Percentiles rank a stretch among this genome's conserved stretches.
phyloP scores from a whole-genome alignment of 306 rosid species.

The Quercus alba region DNA sequence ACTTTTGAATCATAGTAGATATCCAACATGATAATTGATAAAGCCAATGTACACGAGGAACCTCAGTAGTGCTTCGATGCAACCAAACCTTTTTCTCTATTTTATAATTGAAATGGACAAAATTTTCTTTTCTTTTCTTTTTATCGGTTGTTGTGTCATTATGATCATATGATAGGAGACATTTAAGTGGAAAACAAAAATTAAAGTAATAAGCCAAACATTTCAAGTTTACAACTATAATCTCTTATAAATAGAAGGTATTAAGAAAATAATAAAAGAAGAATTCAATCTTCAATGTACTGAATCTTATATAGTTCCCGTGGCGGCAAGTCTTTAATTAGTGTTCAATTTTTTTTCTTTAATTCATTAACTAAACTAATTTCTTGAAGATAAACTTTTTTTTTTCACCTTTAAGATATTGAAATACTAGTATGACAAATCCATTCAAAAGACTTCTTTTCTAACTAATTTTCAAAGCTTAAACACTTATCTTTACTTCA shows the following conservation, averaged over 20 bases:
- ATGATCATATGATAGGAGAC: slow-evolving; percentile 13
- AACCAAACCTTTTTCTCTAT: slow-evolving; percentile 1
- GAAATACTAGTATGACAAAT: too few relatives aligned
- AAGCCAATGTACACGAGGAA: slow-evolving; percentile 22
- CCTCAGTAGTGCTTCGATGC: slow-evolving; percentile 14
- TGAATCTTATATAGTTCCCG: neutral
- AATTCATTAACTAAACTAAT: too few relatives aligned
- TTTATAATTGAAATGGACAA: slow-evolving; percentile 30
- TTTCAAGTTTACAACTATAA: slow-evolving; percentile 24
- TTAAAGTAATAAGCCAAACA: slow-evolving; percentile 1
- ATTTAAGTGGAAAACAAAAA: neutral
- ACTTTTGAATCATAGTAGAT: slow-evolving; percentile 18
- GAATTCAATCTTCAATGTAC: neutral
- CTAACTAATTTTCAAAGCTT: slow-evolving; percentile 20
- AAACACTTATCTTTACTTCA: slow-evolving; percentile 15
- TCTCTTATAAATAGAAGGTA: too few relatives aligned
- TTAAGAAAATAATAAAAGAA: neutral
- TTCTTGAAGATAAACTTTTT: too few relatives aligned
- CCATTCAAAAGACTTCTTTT: too few relatives aligned
- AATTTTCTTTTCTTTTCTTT: slow-evolving; percentile 15
- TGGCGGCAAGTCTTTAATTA: too few relatives aligned
- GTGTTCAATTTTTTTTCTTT: too few relatives aligned
- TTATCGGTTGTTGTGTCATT: slow-evolving; percentile 28
- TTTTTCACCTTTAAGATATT: too few relatives aligned
- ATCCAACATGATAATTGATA: neutral